phyloP scores from a whole-genome alignment of 2,329 filamentous ascomycete genomes.

The Emericellopsis atlantica region DNA sequence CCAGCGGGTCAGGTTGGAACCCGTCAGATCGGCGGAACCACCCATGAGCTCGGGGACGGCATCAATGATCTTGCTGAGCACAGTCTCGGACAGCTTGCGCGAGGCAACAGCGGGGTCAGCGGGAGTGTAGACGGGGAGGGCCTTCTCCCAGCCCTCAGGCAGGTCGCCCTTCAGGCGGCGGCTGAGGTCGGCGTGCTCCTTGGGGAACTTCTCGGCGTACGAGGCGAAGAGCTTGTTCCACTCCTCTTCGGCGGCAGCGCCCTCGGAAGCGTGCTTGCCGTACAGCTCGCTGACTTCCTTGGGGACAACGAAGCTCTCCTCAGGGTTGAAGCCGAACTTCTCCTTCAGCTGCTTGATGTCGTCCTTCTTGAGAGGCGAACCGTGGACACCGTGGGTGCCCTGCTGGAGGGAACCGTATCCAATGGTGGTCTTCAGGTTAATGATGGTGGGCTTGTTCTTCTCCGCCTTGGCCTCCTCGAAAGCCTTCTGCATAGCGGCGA shows the following conservation, averaged over 20 bases:
- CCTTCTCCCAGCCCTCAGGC: slow-evolving; percentile 93
- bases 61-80: slow-evolving; percentile 76
- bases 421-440: slow-evolving; percentile 95
- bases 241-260: slow-evolving; percentile 81
- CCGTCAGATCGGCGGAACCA: slow-evolving; percentile 94
- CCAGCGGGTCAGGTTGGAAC: slow-evolving; percentile 97
- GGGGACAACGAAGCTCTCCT: slow-evolving; percentile 84
- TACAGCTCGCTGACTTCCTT: slow-evolving; percentile 91
- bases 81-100: slow-evolving; percentile 90
- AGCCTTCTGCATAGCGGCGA: slow-evolving; percentile 76
- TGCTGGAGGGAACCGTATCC: slow-evolving; percentile 88
- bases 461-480: slow-evolving; percentile 75
- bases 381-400: slow-evolving; percentile 93
- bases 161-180: slow-evolving; percentile 75
- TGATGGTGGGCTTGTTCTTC: slow-evolving; percentile 92
- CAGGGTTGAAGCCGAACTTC: slow-evolving; percentile 93
- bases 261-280: slow-evolving; percentile 70
- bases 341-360: slow-evolving; percentile 89
- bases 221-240: slow-evolving; percentile 91
- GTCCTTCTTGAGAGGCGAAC: slow-evolving; percentile 87
- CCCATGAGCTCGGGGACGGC: slow-evolving; percentile 83
- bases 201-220: slow-evolving; percentile 67
- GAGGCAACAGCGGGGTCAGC: slow-evolving; percentile 76
- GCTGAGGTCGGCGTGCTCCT: slow-evolving; percentile 67
- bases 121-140: slow-evolving; percentile 80